These are phyloP conservation scores for Chytriomyces hyalinus DNA, from an alignment of 192 early-diverging fungal genomes.

Conservation along the genomic window DNA sequence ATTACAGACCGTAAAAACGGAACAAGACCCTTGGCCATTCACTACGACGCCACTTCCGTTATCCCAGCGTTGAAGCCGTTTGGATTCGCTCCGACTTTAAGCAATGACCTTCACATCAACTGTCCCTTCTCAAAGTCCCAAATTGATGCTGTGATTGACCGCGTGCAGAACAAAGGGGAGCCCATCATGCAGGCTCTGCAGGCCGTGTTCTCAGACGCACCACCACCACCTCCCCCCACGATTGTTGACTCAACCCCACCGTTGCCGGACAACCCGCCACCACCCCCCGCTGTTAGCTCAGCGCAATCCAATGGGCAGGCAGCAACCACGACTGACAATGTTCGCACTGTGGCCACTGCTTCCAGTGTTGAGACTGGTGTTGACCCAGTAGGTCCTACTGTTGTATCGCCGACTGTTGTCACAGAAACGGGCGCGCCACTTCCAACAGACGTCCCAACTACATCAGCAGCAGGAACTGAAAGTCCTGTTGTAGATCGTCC, in stretches of 20 bases:
- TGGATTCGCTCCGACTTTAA: background rate
- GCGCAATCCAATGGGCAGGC: no score
- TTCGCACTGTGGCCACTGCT: no score
- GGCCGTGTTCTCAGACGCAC: background rate
- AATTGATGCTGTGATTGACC: constrained; percentile 19
- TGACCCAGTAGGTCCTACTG: no score
- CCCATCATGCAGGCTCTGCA: background rate
- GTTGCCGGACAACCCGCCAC: background rate
- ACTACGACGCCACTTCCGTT: background rate
- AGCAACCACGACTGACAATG: no score
- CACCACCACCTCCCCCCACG: background rate
- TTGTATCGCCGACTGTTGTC: no score
- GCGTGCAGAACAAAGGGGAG: constrained; percentile 11
- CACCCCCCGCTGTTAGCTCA: no score
- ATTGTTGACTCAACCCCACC: background rate
- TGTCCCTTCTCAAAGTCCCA: constrained; percentile 22
- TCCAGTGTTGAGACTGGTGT: no score
- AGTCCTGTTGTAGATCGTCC: no score
- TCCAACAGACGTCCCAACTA: no score
- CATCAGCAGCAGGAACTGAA: no score
- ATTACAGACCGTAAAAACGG: background rate
- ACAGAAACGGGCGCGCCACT: no score
- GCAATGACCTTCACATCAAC: constrained; percentile 7
- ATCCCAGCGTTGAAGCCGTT: constrained; percentile 4
- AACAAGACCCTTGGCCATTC: background rate